phyloP scores from a whole-genome alignment of 2,329 filamentous ascomycete genomes.

The Geosmithia morbida region DNA sequence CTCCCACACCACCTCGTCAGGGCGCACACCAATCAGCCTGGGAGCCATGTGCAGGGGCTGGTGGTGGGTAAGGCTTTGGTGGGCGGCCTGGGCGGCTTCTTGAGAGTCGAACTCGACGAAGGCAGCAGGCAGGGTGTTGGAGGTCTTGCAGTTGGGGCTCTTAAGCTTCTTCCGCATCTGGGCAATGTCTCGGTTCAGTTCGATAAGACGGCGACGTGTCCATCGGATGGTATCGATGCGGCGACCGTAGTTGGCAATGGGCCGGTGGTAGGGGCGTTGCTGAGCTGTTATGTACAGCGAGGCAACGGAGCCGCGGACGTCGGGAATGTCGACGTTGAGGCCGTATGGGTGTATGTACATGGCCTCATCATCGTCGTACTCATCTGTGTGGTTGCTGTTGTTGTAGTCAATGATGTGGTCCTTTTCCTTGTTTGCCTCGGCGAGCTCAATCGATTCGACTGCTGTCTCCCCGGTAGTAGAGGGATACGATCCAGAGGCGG shows the following conservation, averaged over 20 bases:
- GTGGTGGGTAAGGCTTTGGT: constrained; percentile 77
- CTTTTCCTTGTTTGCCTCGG: background rate
- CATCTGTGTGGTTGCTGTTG: background rate
- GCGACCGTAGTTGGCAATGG: constrained; percentile 57
- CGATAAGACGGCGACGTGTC: constrained; percentile 44
- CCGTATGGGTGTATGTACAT: constrained; percentile 23
- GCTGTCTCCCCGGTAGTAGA: background rate
- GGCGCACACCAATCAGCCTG: constrained; percentile 69
- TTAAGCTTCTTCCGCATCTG: constrained; percentile 42
- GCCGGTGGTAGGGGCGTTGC: constrained; percentile 59
- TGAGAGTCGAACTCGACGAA: constrained; percentile 86
- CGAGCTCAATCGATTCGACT: constrained; percentile 1
- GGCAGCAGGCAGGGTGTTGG: constrained; percentile 50
- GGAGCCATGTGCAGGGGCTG: constrained; percentile 77
- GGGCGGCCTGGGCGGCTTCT: constrained; percentile 72
- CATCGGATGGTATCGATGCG: constrained; percentile 94
- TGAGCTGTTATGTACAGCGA: constrained; percentile 61
- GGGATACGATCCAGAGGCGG: background rate
- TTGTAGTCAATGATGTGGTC: background rate
- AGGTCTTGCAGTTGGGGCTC: constrained; percentile 1
- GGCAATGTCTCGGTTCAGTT: constrained; percentile 23
- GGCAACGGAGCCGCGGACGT: constrained; percentile 39
- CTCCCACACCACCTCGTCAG: constrained; percentile 75
- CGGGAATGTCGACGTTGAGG: constrained; percentile 17
- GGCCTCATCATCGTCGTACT: constrained; percentile 9